A percentile compares a stretch with the other conserved stretches of the same genome.
Evolutionary conservation across 768 basidiomycete genomes (phyloP).

Genomic region (Kwoniella dendrophila): DNA sequence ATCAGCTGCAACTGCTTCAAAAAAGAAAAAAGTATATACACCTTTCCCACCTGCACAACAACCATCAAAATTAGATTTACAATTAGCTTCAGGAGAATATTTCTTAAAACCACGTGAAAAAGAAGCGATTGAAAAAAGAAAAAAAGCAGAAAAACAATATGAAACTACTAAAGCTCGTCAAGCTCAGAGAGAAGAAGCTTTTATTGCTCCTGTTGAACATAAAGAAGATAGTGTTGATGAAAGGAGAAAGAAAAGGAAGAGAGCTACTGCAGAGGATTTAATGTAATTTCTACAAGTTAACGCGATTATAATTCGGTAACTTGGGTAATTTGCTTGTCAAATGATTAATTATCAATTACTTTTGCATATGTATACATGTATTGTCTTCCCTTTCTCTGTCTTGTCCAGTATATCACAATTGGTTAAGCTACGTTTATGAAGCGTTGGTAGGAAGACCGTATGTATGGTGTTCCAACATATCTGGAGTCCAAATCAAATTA

Average conservation of each 20-base stretch:
- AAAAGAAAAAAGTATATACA: constrained; percentile 88
- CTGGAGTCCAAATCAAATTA: not conserved
- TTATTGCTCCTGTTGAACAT: constrained; percentile 80
- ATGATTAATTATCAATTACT: not conserved
- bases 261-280: constrained; percentile 21
- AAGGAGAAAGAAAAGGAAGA: constrained; percentile 60
- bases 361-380: no score
- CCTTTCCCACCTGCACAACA: constrained; percentile 95
- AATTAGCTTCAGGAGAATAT: constrained; percentile 96
- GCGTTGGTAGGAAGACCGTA: no score
- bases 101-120: constrained; percentile 92
- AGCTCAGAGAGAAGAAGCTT: constrained; percentile 82
- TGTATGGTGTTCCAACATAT: no score
- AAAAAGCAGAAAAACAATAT: constrained; percentile 80
- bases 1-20: not conserved
- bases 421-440: no score
- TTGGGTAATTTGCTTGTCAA: not conserved
- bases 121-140: constrained; percentile 70
- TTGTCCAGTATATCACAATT: no score
- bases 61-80: constrained; percentile 91
- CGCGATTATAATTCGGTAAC: no score
- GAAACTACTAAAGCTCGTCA: constrained; percentile 70
- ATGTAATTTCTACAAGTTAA: constrained; percentile 1
- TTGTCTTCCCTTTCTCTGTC: no score
- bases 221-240: constrained; percentile 75